Percentiles rank a stretch among this genome's conserved stretches.
Evolutionary conservation across 345 rosid genomes (phyloP).

Genomic region (Physaria fendleri): DNA sequence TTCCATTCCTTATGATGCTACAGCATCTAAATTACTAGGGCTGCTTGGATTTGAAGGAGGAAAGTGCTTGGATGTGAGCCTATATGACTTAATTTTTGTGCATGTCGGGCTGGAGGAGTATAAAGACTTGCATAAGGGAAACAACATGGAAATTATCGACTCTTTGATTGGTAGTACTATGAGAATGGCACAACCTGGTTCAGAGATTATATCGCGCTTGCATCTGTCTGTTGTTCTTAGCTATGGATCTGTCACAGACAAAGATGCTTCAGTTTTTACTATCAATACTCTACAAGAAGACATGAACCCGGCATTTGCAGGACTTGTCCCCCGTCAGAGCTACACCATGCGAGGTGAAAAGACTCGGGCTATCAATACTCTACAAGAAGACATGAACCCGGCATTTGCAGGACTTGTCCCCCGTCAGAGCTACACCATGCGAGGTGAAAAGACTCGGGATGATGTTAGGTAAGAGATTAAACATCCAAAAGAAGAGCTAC

Average conservation of each 20-base stretch:
- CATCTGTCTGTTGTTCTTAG: slow-evolving; percentile 72
- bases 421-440: slow-evolving; percentile 78
- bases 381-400: slow-evolving; percentile 31
- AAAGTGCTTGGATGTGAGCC: slow-evolving; percentile 39
- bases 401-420: slow-evolving; percentile 46
- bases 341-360: slow-evolving; percentile 76
- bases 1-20: slow-evolving; percentile 27
- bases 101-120: slow-evolving; percentile 50
- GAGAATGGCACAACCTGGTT: slow-evolving; percentile 47
- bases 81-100: slow-evolving; percentile 59
- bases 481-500: slow-evolving; percentile 42
- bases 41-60: slow-evolving; percentile 71
- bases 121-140: slow-evolving; percentile 5
- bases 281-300: slow-evolving; percentile 32
- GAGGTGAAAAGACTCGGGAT: slow-evolving; percentile 55
- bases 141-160: slow-evolving; percentile 36
- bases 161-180: slow-evolving; percentile 47
- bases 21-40: slow-evolving; percentile 37
- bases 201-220: slow-evolving; percentile 51
- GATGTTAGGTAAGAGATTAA: slow-evolving; percentile 58
- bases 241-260: slow-evolving; percentile 49
- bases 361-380: slow-evolving; percentile 41
- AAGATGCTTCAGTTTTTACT: slow-evolving; percentile 34
- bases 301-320: slow-evolving; percentile 34
- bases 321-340: slow-evolving; percentile 65